Base-by-base conservation (phyloP, 768 basidiomycete genomes). In the Lactifluus rugatus region DNA sequence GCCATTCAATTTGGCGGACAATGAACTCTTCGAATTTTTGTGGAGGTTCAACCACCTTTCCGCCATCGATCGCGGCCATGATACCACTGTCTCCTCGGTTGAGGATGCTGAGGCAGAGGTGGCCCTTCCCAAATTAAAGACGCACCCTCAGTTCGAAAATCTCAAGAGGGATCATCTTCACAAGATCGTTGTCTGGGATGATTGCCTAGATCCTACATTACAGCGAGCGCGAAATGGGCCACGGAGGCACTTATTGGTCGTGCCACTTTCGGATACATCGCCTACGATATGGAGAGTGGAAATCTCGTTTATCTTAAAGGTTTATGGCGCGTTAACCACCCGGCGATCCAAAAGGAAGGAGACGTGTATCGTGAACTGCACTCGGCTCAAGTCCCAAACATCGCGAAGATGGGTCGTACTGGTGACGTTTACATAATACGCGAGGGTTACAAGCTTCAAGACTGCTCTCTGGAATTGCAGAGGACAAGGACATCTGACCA, bases 31-130 rank as follows among this genome's bases (percentile, higher is more conserved):
- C 55, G 37, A 56, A 26, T 56, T 56, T 25, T 31, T 56, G 34
- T 49, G 48, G 55, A 46, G 55, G 19, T 56, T 48, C 37, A 34
- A 48, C 14, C 55, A 48, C 16, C 19, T 49, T 2, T 56, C 55
- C 13, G 28, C 14, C n/a, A 47, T 21, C n/a, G 28, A 48, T 26
- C 55, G 55, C 8, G 55, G 55, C 25, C n/a, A 48, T 9, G 55
- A 56, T 17, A 14, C 23, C 9, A 37, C 55, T 39, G 48, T 56
- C 14, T 17, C 32, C 11, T 4, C 11, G 41, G 41, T 9, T 19
- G n/a, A 19, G 19, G 41, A 42, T 19, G 41, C 5, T 9, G 41
- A 42, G 19, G 41, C 41, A 7, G 19, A 19, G 41, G n/a, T 19
- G 7, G 41, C 41, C 19, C 41, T 42, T 42, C 41, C 41, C 8